phyloP scores from a whole-genome alignment of 768 basidiomycete genomes.

The Russula virescens region DNA sequence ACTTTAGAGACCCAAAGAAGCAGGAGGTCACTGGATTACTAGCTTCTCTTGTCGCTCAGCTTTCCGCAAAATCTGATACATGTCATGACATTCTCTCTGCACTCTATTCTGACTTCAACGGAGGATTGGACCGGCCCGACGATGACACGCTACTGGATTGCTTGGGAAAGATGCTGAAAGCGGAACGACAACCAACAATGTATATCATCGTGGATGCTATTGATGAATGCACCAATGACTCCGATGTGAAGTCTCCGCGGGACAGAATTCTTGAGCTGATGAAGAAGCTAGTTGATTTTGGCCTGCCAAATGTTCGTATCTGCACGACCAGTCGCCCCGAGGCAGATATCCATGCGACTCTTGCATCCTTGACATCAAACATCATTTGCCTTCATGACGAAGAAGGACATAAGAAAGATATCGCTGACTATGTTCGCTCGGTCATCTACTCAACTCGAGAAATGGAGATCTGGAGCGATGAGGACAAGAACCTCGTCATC shows the following conservation, averaged over 20 bases:
- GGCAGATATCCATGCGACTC: background rate
- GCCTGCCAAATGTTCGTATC: background rate
- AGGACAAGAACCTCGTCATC: background rate
- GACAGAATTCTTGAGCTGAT: background rate
- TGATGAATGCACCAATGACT: background rate
- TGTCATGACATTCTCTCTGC: too few relatives aligned
- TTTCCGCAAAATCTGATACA: too few relatives aligned
- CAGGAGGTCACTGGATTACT: too few relatives aligned
- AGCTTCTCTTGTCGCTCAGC: too few relatives aligned
- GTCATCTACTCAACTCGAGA: background rate
- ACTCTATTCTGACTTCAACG: too few relatives aligned
- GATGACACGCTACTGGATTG: too few relatives aligned
- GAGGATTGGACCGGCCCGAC: too few relatives aligned
- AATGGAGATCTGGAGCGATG: background rate
- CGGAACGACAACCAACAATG: too few relatives aligned
- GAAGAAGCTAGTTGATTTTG: background rate
- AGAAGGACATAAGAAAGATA: background rate
- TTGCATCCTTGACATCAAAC: background rate
- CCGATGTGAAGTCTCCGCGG: background rate
- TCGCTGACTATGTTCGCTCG: background rate
- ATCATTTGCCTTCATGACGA: background rate
- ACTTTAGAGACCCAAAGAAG: too few relatives aligned
- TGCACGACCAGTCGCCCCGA: background rate
- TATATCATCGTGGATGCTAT: background rate
- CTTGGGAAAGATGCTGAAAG: too few relatives aligned